These are phyloP conservation scores for Fonsecaea nubica DNA, from an alignment of 2,329 filamentous ascomycete genomes.

Conservation along the genomic window DNA sequence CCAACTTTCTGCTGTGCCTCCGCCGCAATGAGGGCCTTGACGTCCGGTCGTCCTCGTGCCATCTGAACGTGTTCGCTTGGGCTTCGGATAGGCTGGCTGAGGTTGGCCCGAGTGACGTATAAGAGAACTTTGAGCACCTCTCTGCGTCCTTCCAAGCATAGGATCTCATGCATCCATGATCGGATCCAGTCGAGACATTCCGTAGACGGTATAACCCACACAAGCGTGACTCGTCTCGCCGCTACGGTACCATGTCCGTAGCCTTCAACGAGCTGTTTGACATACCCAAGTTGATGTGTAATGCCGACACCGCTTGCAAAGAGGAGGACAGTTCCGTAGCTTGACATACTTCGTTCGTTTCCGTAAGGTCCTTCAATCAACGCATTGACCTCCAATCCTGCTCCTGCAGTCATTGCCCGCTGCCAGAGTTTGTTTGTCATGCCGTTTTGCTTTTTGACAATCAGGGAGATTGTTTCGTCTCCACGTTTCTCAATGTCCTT, in stretches of 20 bases:
- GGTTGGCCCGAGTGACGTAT: constrained; percentile 87
- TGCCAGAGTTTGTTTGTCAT: constrained; percentile 84
- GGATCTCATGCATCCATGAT: constrained; percentile 79
- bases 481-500: constrained; percentile 58
- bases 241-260: constrained; percentile 75
- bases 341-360: constrained; percentile 82
- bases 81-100: constrained; percentile 79
- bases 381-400: constrained; percentile 68
- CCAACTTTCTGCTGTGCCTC: constrained; percentile 84
- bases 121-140: constrained; percentile 85
- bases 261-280: constrained; percentile 75
- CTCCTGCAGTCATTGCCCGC: constrained; percentile 64
- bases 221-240: constrained; percentile 78
- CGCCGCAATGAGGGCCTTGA: constrained; percentile 76
- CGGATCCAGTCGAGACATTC: constrained; percentile 93
- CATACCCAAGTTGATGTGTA: constrained; percentile 89
- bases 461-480: constrained; percentile 72
- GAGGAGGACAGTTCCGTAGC: constrained; percentile 88
- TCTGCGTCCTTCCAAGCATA: constrained; percentile 78
- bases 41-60: constrained; percentile 86
- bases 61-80: constrained; percentile 84
- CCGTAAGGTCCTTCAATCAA: constrained; percentile 90
- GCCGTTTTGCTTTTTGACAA: constrained; percentile 86
- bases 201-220: constrained; percentile 91
- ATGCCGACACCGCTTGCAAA: constrained; percentile 94